phyloP scores from a whole-genome alignment of 495 filamentous ascomycete species.

The Tuber borchii region DNA sequence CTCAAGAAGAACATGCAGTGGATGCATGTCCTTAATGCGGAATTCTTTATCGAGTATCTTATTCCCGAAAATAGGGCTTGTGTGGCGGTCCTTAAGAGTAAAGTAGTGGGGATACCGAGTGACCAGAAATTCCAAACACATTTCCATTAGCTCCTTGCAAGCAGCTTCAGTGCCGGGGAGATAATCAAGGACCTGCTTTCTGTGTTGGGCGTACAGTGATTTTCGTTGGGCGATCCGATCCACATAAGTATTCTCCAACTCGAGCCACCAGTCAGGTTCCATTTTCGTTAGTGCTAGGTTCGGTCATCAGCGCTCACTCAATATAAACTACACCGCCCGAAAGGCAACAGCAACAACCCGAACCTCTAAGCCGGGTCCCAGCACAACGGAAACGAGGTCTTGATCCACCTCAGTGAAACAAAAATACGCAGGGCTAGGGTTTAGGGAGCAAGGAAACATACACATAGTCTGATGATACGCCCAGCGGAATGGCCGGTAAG shows the following conservation, averaged over 20 bases:
- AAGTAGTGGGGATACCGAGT: conserved; percentile 78
- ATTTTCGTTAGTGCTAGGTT: conserved; percentile 65
- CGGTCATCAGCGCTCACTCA: conserved; percentile 25
- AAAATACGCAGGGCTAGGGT: background rate
- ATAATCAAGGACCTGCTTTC: conserved; percentile 57
- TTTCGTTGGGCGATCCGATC: conserved; percentile 65
- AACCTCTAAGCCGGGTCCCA: background rate
- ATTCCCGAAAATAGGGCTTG: conserved; percentile 55
- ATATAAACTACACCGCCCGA: background rate
- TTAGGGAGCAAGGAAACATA: conserved; percentile 46
- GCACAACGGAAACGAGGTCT: background rate
- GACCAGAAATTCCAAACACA: conserved; percentile 71
- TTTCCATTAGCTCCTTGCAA: conserved; percentile 88
- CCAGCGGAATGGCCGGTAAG: conserved; percentile 80
- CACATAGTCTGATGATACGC: conserved; percentile 91
- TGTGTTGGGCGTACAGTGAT: conserved; percentile 59
- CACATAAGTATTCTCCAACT: conserved; percentile 72
- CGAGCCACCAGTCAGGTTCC: conserved; percentile 86
- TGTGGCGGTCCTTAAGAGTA: conserved; percentile 47
- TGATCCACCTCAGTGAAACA: background rate
- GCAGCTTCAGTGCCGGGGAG: conserved; percentile 75
- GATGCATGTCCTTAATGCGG: conserved; percentile 57
- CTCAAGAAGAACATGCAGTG: conserved; percentile 67
- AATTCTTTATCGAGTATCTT: conserved; percentile 60
- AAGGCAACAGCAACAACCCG: background rate